These are phyloP conservation scores for Candida labiduridarum DNA, from an alignment of 1,139 yeast species.

Conservation along the genomic window DNA sequence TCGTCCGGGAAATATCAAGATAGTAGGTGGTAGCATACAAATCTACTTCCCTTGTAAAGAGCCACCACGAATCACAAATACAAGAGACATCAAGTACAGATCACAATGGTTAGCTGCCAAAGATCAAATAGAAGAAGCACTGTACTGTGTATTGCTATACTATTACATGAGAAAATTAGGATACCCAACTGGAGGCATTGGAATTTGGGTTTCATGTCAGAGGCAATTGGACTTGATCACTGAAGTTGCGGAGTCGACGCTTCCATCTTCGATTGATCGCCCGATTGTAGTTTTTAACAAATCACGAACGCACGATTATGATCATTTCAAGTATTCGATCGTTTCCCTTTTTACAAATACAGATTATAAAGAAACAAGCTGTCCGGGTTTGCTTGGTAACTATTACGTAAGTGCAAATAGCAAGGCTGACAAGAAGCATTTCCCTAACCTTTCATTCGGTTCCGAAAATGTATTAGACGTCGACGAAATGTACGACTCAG, in stretches of 20 bases:
- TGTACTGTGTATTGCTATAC: slow-evolving; percentile 48
- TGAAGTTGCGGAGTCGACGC: slow-evolving; percentile 1
- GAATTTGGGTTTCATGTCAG: slow-evolving; percentile 42
- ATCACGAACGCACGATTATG: slow-evolving; percentile 9
- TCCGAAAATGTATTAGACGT: slow-evolving; percentile 4
- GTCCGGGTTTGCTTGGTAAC: slow-evolving; percentile 9
- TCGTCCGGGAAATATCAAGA: slow-evolving; percentile 1
- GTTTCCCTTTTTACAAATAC: slow-evolving; percentile 11
- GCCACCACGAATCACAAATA: not conserved
- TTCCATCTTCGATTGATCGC: slow-evolving; percentile 1
- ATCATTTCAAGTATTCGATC: slow-evolving; percentile 10
- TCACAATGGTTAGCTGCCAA: slow-evolving; percentile 42
- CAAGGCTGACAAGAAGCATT: slow-evolving; percentile 1
- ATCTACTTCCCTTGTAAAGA: slow-evolving; percentile 3
- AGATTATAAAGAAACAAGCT: slow-evolving; percentile 4
- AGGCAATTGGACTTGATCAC: slow-evolving; percentile 30
- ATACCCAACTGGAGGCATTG: slow-evolving; percentile 41
- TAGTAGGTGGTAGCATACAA: slow-evolving; percentile 7
- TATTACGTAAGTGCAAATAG: slow-evolving; percentile 7
- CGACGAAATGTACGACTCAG: slow-evolving; percentile 8
- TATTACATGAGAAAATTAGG: slow-evolving; percentile 51
- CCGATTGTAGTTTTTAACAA: slow-evolving; percentile 12
- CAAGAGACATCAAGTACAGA: slow-evolving; percentile 14
- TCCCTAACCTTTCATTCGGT: not conserved
- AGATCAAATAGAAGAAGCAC: slow-evolving; percentile 51